Conservation (phyloP, 169 alveolate species). For the Amoebophrya sp. region DNA sequence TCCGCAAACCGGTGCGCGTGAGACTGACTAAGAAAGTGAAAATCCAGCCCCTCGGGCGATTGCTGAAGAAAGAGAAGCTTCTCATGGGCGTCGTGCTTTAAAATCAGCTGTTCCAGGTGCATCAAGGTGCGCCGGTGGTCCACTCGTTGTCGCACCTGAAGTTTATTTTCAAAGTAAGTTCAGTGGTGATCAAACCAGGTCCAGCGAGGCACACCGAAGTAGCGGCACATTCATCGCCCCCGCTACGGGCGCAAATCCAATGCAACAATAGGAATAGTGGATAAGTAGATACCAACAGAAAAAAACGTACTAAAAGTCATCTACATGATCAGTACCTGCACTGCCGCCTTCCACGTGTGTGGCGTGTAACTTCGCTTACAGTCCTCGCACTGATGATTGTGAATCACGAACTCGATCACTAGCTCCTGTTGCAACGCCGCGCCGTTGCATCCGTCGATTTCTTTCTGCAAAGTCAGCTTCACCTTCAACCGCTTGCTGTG, state of each 20-base stretch:
- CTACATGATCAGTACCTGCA: too few species aligned
- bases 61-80: constrained; percentile 54
- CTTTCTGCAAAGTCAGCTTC: constrained; percentile 89
- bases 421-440: constrained; percentile 79
- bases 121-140: constrained; percentile 92
- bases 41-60: constrained; percentile 94
- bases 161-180: constrained; percentile 63
- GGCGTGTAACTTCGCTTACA: constrained; percentile 97
- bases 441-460: constrained; percentile 77
- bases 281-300: background rate
- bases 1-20: constrained; percentile 92
- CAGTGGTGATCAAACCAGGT: too few species aligned
- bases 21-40: constrained; percentile 84
- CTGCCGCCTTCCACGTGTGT: constrained; percentile 95
- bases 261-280: background rate
- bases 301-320: background rate
- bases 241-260: background rate
- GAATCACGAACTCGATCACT: constrained; percentile 78
- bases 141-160: constrained; percentile 90
- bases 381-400: constrained; percentile 90
- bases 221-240: background rate
- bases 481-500: constrained; percentile 86
- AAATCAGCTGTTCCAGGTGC: constrained; percentile 89
- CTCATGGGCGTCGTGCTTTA: constrained; percentile 71
- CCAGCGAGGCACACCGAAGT: too few species aligned